Base-by-base conservation (phyloP, 768 basidiomycete species). In the Heimioporus sp. region DNA sequence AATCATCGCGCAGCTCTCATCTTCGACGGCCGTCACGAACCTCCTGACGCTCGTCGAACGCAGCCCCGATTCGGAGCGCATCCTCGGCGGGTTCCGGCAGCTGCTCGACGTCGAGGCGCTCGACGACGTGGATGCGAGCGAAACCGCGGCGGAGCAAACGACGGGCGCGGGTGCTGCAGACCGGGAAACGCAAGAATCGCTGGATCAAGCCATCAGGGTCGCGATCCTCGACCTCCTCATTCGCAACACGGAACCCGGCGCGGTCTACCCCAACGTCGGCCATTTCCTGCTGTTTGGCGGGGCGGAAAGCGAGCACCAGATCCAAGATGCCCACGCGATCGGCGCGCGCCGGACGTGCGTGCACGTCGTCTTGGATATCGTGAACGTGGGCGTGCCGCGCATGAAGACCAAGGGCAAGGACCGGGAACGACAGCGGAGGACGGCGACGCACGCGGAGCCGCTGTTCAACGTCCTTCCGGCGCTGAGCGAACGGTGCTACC, bases 251-350 rank as follows among this genome's bases (percentile, higher is more conserved):
- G 73, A 79, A n/a, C 65, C 71, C 0, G 77, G 74, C 40, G 71
- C 79, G 10, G 69, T 81, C 0, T 90, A 83, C 58, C 93, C 94
- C 7, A 97, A 94, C 60, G 63, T 96, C 17, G 88, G 89, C 0
- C 94, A 97, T 69, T 90, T 91, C 71, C 72, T 98, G 11, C 77
- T 97, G 19, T 90, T 95, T 60, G 88, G 90, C 19, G 73, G 78
- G 4, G 66, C 76, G 2, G 75, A 75, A n/a, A 72, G 73, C 9
- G 81, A 85, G 28, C 75, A 85, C 50, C 80, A 81, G 50, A 85
- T 92, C 30, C 84, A 90, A 59, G 89, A 91, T 63, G 90, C 90
- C 2, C 82, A 83, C 60, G 89, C 89, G 6, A 76, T 89, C 2
- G 84, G 85, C 34, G 80, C 84, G 3, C 79, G 77, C 21, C 74